Conservation (phyloP, 768 basidiomycete genomes). For the Calocybe indica region DNA sequence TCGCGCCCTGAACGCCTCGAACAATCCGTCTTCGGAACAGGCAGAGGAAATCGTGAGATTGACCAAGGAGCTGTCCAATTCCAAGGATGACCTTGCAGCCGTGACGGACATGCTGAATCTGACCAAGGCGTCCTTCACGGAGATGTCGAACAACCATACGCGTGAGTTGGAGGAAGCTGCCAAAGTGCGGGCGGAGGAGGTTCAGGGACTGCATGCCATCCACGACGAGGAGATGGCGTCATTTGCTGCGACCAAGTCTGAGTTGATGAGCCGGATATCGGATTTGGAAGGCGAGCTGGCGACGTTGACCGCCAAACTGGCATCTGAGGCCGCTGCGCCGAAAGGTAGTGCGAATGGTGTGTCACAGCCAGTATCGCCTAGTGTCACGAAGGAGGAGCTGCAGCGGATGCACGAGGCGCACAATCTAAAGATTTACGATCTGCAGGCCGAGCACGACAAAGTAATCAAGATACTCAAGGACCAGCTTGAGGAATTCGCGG, state of each 20-base stretch:
- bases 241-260: constrained; percentile 55
- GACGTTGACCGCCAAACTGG: constrained; percentile 51
- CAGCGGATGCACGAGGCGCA: constrained; percentile 79
- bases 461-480: constrained; percentile 44
- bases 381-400: constrained; percentile 72
- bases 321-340: constrained; percentile 41
- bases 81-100: constrained; percentile 67
- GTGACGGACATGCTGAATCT: constrained; percentile 60
- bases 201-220: constrained; percentile 48
- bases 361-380: constrained; percentile 32
- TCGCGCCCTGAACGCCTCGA: constrained; percentile 36
- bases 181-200: constrained; percentile 62
- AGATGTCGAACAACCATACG: constrained; percentile 63
- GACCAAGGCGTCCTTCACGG: constrained; percentile 64
- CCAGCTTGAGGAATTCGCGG: constrained; percentile 49
- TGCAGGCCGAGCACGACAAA: constrained; percentile 64
- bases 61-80: constrained; percentile 48
- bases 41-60: constrained; percentile 51
- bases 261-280: constrained; percentile 54
- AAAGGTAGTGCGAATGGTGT: constrained; percentile 49
- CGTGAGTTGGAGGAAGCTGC: constrained; percentile 76
- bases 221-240: constrained; percentile 58
- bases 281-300: constrained; percentile 77
- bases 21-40: constrained; percentile 38
- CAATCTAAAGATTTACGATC: constrained; percentile 70